These are phyloP conservation scores for Cercophora sp. DNA, from an alignment of 495 filamentous ascomycete genomes.

Conservation along the genomic window DNA sequence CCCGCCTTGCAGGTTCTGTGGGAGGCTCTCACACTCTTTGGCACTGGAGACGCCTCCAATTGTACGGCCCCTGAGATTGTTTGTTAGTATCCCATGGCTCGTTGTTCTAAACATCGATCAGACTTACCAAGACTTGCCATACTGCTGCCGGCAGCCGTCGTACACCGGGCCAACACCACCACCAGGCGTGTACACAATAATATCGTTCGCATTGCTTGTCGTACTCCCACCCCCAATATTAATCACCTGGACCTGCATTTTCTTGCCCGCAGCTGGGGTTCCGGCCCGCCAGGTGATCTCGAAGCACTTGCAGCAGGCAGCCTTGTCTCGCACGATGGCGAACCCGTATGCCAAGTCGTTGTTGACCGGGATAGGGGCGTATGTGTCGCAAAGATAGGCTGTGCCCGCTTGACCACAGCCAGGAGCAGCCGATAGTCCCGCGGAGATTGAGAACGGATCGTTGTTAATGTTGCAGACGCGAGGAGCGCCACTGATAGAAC, in stretches of 20 bases:
- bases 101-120: neutral
- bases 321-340: constrained; percentile 12
- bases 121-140: constrained; percentile 13
- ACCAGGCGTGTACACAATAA: constrained; percentile 14
- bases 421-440: constrained; percentile 5
- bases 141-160: constrained; percentile 12
- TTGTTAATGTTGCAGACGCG: constrained; percentile 15
- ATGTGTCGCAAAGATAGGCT: constrained; percentile 14
- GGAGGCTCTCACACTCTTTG: constrained; percentile 3
- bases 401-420: constrained; percentile 7
- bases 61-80: constrained; percentile 3
- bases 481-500: constrained; percentile 4
- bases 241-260: constrained; percentile 14
- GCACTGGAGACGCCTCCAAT: constrained; percentile 1
- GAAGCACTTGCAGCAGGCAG: constrained; percentile 14
- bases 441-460: constrained; percentile 7
- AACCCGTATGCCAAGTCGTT: constrained; percentile 12
- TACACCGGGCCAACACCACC: constrained; percentile 11
- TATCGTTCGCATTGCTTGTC: constrained; percentile 5
- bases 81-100: neutral
- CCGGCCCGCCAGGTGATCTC: constrained; percentile 11
- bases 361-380: constrained; percentile 5
- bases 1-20: constrained; percentile 11
- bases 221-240: constrained; percentile 12
- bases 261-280: constrained; percentile 10